Base-by-base conservation (phyloP, 2,329 filamentous ascomycete genomes). In the Grosmannia clavigera region DNA sequence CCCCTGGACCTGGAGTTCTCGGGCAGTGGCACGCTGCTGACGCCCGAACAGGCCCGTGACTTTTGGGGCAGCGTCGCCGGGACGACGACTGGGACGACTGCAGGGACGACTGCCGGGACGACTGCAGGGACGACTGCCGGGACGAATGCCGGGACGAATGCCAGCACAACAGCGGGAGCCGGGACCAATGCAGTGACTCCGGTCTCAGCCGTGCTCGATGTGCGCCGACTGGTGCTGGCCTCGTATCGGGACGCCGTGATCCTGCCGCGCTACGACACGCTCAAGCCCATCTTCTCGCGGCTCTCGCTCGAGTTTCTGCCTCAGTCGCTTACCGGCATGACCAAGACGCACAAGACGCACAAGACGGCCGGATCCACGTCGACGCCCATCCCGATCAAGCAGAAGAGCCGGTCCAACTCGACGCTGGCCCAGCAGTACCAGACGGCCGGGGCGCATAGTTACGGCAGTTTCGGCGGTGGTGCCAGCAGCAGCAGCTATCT, bases 1-100 rank as follows among this genome's bases (percentile, higher is more conserved):
- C 94, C 92, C 0, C 76, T 99, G 1, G 94, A 99, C 68, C 81
- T 96, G 12, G 94, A 99, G 70, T 95, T 99, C 70, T 86, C 90
- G 58, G 94, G 92, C 6, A 81, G 82, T 55, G 94, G 94, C 19
- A 78, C 83, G 0, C 81, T 97, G 60, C 86, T 97, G 81, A 85
- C 81, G 0, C 72, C 81, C 0, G 84, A 90, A 5, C 87, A 95
- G 72, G 88, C 92, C 5, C 84, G 85, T 50, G 92, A 97, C 62
- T 96, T 96, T 68, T 97, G 92, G 91, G 88, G 88, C 33, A 85
- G 85, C 7, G 79, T 88, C 22, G 4, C 64, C 66, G 33, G 12
- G 12, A 65, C 71, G 9, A 31, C 31, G 31, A 31, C 31, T 7
- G 31, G 31, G 31, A 31, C 31, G 31, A 7, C 31, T 22, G 63